Evolutionary conservation across 306 rosid genomes (phyloP), one percentile per base, ranked within the genome.

Genomic region (Vigna reflexopilosa): DNA sequence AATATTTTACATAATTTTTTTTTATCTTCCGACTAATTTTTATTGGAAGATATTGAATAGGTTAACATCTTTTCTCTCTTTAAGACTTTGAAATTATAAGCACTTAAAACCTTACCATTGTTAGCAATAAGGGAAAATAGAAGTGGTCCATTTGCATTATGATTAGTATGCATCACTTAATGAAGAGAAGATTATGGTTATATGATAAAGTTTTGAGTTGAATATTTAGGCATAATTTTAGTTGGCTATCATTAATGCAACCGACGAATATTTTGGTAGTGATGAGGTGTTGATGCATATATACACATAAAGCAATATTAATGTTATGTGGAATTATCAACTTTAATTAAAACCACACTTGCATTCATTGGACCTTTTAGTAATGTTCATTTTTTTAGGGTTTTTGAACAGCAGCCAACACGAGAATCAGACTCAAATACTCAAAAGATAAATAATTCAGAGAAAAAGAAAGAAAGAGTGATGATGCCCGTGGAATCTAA

Each of bases 401-500:
- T 42, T 67, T 19, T 42, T 9, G 0, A 1, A 7, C 55, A 72
- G 2, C 49, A 45, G 45, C 58, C 9, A 47, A 32, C 86, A 67
- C 82, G 57, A 77, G 75, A 55, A 77, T 64, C 49, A 36, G 14
- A 75, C 58, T 1, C 26, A 81, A 69, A 36, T 36, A 61, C 7
- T 50, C 54, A 22, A 20, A 44, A 13, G 38, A 34, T 5, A 34
- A 34, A 34, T 34, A 34, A 34, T 34, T 34, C 5, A 34, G 7
- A 34, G 62, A 22, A 20, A 26, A 44, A 13, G 19, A 40, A 61
- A 61, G 54, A 12, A 48, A 71, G 59, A 40, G 57, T 77, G 70
- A 57, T n/a, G 85, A 82, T 59, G 16, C 59, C 47, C 83, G 67
- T 82, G 87, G 73, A 70, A 20, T 42, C 70, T 56, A 85, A 73